These are phyloP conservation scores for Candida golubevii DNA, from an alignment of 805 yeast species.

Conservation along the genomic window DNA sequence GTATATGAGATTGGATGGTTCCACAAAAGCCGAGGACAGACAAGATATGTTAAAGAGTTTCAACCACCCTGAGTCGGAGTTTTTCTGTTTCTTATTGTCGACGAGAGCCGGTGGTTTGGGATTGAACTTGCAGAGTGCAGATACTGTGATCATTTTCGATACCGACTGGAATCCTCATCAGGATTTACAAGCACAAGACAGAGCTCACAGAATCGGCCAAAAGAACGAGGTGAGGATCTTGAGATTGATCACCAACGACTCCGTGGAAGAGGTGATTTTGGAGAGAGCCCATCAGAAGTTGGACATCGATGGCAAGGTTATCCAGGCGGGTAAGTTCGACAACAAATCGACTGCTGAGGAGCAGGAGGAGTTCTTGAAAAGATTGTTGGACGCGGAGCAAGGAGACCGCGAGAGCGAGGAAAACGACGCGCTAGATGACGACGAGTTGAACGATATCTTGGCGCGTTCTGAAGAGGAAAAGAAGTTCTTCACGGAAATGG, in stretches of 20 bases:
- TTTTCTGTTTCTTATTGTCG: conserved; percentile 72
- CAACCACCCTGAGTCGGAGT: conserved; percentile 72
- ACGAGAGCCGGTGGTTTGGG: conserved; percentile 92
- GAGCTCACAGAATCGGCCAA: conserved; percentile 89
- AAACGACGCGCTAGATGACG: conserved; percentile 53
- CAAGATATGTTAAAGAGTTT: conserved; percentile 67
- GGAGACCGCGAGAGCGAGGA: conserved; percentile 54
- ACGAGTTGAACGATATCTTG: conserved; percentile 66
- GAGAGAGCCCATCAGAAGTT: conserved; percentile 80
- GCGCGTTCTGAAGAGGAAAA: conserved; percentile 66
- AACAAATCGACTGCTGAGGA: conserved; percentile 84
- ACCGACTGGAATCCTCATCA: conserved; percentile 93
- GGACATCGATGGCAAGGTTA: conserved; percentile 85
- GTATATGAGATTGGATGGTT: conserved; percentile 76
- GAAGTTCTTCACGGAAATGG: conserved; percentile 52
- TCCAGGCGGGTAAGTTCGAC: conserved; percentile 88
- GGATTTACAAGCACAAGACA: conserved; percentile 85
- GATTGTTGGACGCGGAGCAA: conserved; percentile 67
- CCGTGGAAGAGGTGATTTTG: conserved; percentile 78
- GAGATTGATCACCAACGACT: conserved; percentile 74
- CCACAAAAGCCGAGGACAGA: conserved; percentile 81
- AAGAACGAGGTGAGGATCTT: conserved; percentile 82
- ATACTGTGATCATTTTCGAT: conserved; percentile 80
- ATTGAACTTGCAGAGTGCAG: conserved; percentile 81
- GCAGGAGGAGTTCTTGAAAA: conserved; percentile 74